Percentiles rank a stretch among this genome's conserved stretches.
These are phyloP conservation scores for Trametes maxima DNA, from an alignment of 768 basidiomycete genomes.

Conservation along the genomic window DNA sequence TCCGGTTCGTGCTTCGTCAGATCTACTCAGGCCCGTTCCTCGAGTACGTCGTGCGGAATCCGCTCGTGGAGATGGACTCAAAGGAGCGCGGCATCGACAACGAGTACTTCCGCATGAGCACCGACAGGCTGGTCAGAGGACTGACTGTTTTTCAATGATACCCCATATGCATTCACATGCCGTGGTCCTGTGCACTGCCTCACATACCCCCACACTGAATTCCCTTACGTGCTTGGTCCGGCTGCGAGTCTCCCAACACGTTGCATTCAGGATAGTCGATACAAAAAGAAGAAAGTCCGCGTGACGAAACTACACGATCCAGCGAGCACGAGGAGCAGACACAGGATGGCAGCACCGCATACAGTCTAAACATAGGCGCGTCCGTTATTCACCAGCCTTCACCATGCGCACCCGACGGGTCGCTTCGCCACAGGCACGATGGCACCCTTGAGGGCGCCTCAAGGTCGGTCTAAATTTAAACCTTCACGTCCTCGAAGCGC, in stretches of 20 bases:
- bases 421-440: too few relatives aligned
- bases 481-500: constrained; percentile 27
- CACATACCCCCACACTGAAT: too few relatives aligned
- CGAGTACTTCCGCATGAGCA: constrained; percentile 82
- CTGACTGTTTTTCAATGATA: constrained; percentile 45
- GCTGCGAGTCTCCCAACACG: not conserved
- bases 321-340: not conserved
- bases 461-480: constrained; percentile 15
- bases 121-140: constrained; percentile 75
- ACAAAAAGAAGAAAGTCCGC: constrained; percentile 9
- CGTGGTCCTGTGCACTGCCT: not conserved
- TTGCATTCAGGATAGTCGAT: constrained; percentile 1
- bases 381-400: not conserved
- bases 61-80: constrained; percentile 83
- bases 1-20: constrained; percentile 81
- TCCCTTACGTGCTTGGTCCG: not conserved
- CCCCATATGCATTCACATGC: not conserved
- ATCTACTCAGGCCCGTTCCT: constrained; percentile 93
- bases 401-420: not conserved
- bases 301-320: not conserved
- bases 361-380: not conserved
- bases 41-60: constrained; percentile 93
- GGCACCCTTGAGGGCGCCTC: not conserved
- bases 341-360: constrained; percentile 9
- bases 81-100: constrained; percentile 87